Evolutionary conservation across 2,329 filamentous ascomycete genomes (phyloP).

Genomic region (Apiospora marii): DNA sequence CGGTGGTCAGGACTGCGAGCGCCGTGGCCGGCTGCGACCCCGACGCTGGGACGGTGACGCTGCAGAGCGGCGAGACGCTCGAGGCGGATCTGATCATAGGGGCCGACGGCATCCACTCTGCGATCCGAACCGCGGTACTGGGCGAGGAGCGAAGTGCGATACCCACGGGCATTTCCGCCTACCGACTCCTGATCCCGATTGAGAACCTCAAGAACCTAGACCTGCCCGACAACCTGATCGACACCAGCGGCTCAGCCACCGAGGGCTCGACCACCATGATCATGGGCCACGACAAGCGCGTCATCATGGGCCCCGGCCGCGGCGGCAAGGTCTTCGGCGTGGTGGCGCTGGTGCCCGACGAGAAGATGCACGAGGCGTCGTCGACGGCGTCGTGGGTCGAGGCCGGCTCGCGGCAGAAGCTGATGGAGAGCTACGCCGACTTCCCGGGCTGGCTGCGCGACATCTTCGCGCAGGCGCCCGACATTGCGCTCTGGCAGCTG

Average conservation of each 20-base stretch:
- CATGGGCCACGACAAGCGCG: constrained; percentile 47
- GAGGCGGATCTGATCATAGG: constrained; percentile 45
- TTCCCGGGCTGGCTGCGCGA: constrained; percentile 50
- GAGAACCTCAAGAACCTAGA: constrained; percentile 28
- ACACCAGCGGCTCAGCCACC: constrained; percentile 38
- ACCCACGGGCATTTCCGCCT: constrained; percentile 48
- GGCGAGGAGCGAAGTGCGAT: constrained; percentile 32
- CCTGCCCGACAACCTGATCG: constrained; percentile 38
- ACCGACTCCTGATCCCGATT: constrained; percentile 44
- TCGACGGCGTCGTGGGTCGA: constrained; percentile 48
- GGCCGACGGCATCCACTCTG: constrained; percentile 45
- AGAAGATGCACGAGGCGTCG: constrained; percentile 46
- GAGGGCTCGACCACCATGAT: constrained; percentile 54
- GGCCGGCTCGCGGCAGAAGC: constrained; percentile 43
- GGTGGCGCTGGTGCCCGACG: constrained; percentile 53
- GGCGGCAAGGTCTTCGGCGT: constrained; percentile 51
- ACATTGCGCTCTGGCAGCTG: constrained; percentile 53
- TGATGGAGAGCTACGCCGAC: constrained; percentile 49
- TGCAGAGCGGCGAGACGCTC: constrained; percentile 42
- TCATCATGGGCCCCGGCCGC: constrained; percentile 56
- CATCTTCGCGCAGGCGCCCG: constrained; percentile 41
- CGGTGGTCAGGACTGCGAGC: constrained; percentile 36
- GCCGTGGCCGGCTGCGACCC: constrained; percentile 49
- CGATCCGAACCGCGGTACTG: constrained; percentile 31
- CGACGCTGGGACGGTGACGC: constrained; percentile 42